Evolutionary conservation across 441 rosid species (phyloP), one percentile per base, ranked within the genome.

Genomic region (Populus tomentosa): DNA sequence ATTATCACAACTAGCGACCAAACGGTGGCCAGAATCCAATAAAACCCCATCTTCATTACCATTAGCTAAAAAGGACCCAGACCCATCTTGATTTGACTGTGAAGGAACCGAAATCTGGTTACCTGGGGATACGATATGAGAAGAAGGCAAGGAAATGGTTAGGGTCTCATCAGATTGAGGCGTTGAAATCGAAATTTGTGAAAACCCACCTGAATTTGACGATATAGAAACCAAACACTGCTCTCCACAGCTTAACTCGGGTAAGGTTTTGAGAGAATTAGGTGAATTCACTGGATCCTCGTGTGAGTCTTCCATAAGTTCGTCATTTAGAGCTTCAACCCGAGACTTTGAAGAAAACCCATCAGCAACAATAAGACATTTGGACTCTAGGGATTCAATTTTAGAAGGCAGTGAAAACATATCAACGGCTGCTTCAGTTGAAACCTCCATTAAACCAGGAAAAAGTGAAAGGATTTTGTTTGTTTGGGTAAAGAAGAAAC

Each of bases 351-450:
- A 21, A 61, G 65, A 61, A 21, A 61, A 23, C 26, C 28, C 65
- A 10, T 21, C 2, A 61, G 26, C 65, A 4, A 21, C 26, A 61
- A 61, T 10, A 10, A 10, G 50, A 4, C 81, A 80, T 30, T 61
- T 10, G 38, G 53, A 20, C 10, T 79, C 82, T 23, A 77, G 82
- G 80, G 81, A 73, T 40, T 78, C 65, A 5, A 73, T 26, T n/a
- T 73, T 69, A 0, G 84, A 74, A 59, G 76, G 74, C 3, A 72
- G 71, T 28, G 79, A 82, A 68, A 79, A 59, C 42, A 78, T 79
- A 32, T 42, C 80, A 64, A 77, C 70, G 78, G 2, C 26, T 9
- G 77, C 74, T 78, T 80, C 76, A 33, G 35, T 66, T 5, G 82
- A 65, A 77, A 70, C 28, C 32, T 81, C 73, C 69, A 75, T 62